A percentile compares a stretch with the other conserved stretches of the same genome.
Conservation (phyloP, 495 filamentous ascomycete species). For the Penicillium chermesinum region DNA sequence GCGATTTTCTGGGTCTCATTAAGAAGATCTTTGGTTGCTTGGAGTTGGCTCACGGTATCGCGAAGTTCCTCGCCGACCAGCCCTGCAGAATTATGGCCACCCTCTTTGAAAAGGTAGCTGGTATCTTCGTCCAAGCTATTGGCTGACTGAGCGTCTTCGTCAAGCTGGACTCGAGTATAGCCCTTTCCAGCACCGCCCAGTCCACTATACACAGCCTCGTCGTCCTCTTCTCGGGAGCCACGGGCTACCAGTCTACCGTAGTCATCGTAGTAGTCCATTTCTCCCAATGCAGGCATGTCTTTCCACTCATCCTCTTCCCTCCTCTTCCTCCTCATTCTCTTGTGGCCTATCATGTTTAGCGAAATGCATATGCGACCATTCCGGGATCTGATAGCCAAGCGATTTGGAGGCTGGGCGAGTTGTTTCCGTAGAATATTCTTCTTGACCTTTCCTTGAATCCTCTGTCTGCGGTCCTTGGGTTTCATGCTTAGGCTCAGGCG, state of each 20-base stretch:
- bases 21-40: slow-evolving; percentile 91
- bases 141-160: slow-evolving; percentile 88
- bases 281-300: slow-evolving; percentile 86
- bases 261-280: slow-evolving; percentile 93
- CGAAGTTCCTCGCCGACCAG: slow-evolving; percentile 75
- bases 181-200: slow-evolving; percentile 87
- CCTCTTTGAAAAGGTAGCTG: slow-evolving; percentile 82
- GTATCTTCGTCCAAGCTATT: slow-evolving; percentile 98
- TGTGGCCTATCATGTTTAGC: slow-evolving; percentile 47
- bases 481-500: neutral
- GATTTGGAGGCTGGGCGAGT: slow-evolving; percentile 11
- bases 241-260: slow-evolving; percentile 79
- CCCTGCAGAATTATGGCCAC: slow-evolving; percentile 51
- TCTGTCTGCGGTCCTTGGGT: neutral
- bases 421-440: slow-evolving; percentile 1
- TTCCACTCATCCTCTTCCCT: slow-evolving; percentile 73
- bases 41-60: slow-evolving; percentile 82
- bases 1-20: slow-evolving; percentile 95
- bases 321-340: slow-evolving; percentile 30
- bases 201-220: slow-evolving; percentile 64
- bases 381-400: slow-evolving; percentile 51
- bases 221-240: slow-evolving; percentile 65
- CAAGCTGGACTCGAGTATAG: slow-evolving; percentile 87
- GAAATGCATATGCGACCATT: slow-evolving; percentile 89
- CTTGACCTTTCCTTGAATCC: slow-evolving; percentile 3